Conservation (phyloP, 768 basidiomycete genomes). For the Tylopilus sp. region DNA sequence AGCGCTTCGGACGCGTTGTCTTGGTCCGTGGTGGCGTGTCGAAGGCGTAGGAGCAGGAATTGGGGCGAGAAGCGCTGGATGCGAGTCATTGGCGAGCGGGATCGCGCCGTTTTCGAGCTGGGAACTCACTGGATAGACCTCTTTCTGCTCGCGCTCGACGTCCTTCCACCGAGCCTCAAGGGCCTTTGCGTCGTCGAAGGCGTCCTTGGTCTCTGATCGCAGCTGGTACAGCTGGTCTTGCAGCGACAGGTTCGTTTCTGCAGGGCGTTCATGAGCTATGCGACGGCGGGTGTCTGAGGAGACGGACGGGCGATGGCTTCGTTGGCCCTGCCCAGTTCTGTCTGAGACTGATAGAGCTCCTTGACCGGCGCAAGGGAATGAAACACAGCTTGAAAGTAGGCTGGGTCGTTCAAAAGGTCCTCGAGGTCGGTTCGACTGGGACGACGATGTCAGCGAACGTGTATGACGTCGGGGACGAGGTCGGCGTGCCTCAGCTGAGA, state of each 20-base stretch:
- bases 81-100: constrained; percentile 7
- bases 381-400: constrained; percentile 85
- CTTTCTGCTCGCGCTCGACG: constrained; percentile 82
- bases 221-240: constrained; percentile 75
- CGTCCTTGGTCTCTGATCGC: constrained; percentile 77
- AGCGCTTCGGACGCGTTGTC: constrained; percentile 86
- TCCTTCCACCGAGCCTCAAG: constrained; percentile 84
- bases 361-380: constrained; percentile 75
- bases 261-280: constrained; percentile 9
- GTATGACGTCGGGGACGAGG: neutral
- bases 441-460: constrained; percentile 9
- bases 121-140: constrained; percentile 74
- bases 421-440: constrained; percentile 87
- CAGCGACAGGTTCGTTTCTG: constrained; percentile 73
- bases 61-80: constrained; percentile 79
- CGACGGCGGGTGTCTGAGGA: neutral
- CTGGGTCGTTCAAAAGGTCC: constrained; percentile 75
- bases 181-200: constrained; percentile 82
- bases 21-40: constrained; percentile 85
- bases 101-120: neutral
- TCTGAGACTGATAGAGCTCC: constrained; percentile 68
- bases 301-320: constrained; percentile 80
- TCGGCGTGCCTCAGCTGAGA: constrained; percentile 62
- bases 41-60: constrained; percentile 83
- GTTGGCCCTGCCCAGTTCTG: constrained; percentile 79